Percentiles rank a stretch among this genome's conserved stretches.
Evolutionary conservation across 345 rosid genomes (phyloP).

Genomic region (Acer saccharum): DNA sequence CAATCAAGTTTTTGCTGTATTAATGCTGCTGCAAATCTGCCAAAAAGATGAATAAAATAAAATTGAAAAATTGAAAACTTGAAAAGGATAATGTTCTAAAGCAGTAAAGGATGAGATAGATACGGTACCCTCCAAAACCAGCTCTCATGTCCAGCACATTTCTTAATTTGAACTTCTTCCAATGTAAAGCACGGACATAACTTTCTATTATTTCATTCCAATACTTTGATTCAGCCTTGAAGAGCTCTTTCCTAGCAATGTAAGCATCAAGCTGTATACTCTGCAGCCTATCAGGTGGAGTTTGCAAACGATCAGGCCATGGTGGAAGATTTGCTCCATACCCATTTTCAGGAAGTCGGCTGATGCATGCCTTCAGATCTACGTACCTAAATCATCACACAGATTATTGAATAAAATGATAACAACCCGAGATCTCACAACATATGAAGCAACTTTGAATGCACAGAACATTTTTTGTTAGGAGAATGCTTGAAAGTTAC

Average conservation of each 20-base stretch:
- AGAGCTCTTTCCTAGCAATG: slow-evolving; percentile 88
- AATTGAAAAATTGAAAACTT: slow-evolving; percentile 14
- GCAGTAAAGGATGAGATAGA: slow-evolving; percentile 19
- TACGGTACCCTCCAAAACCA: slow-evolving; percentile 85
- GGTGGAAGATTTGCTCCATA: slow-evolving; percentile 68
- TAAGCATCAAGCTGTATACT: slow-evolving; percentile 79
- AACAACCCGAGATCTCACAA: slow-evolving; percentile 13
- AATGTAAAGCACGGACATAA: slow-evolving; percentile 71
- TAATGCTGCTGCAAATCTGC: slow-evolving; percentile 91
- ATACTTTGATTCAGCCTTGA: slow-evolving; percentile 85
- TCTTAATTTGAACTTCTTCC: slow-evolving; percentile 86
- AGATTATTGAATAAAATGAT: slow-evolving; percentile 9
- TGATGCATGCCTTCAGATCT: slow-evolving; percentile 84
- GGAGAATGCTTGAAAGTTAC: background rate
- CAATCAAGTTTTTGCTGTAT: slow-evolving; percentile 66
- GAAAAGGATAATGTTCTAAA: background rate
- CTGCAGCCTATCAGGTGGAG: slow-evolving; percentile 91
- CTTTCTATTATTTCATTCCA: slow-evolving; percentile 82
- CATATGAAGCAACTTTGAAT: background rate
- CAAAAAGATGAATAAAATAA: slow-evolving; percentile 29
- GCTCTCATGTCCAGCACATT: slow-evolving; percentile 99
- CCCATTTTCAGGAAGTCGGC: slow-evolving; percentile 80
- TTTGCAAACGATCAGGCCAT: slow-evolving; percentile 87
- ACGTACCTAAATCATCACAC: slow-evolving; percentile 59
- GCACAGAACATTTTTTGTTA: background rate